A percentile compares a stretch with the other conserved stretches of the same genome.
Evolutionary conservation across 441 rosid genomes (phyloP).

Genomic region (Gossypium schwendimanii): DNA sequence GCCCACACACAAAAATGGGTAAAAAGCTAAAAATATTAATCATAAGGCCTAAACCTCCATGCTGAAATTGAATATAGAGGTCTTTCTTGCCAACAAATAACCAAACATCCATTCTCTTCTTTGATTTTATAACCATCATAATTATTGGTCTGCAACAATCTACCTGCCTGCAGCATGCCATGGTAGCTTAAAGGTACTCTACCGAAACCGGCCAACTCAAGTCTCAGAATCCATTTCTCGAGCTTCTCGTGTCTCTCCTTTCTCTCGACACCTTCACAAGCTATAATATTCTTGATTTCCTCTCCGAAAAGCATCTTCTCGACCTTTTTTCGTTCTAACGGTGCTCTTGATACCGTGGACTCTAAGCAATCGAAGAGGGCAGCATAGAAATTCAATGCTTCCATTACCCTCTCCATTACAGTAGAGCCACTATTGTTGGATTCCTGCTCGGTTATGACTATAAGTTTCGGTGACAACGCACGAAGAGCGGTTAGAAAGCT

Average conservation of each 20-base stretch:
- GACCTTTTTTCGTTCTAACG: constrained; percentile 62
- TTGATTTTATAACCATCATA: constrained; percentile 73
- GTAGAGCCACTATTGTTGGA: constrained; percentile 61
- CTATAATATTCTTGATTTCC: constrained; percentile 83
- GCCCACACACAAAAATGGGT: not conserved
- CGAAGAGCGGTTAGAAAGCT: constrained; percentile 56
- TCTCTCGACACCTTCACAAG: constrained; percentile 63
- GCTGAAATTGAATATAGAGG: constrained; percentile 76
- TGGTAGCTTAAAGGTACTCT: constrained; percentile 71
- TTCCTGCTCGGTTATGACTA: constrained; percentile 89
- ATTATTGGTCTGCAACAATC: constrained; percentile 58
- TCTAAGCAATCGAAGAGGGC: constrained; percentile 87
- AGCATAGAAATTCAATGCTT: constrained; percentile 73
- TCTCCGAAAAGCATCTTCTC: constrained; percentile 87
- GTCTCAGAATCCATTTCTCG: constrained; percentile 79
- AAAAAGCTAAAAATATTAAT: constrained; percentile 10
- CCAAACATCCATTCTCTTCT: constrained; percentile 67
- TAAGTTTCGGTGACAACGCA: constrained; percentile 72
- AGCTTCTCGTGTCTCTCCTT: constrained; percentile 40
- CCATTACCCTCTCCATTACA: constrained; percentile 65
- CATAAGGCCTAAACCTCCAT: constrained; percentile 65
- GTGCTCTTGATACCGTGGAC: constrained; percentile 59
- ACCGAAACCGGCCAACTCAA: constrained; percentile 72
- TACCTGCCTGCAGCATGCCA: constrained; percentile 67
- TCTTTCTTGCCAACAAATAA: constrained; percentile 74